phyloP scores from a whole-genome alignment of 169 alveolate genomes.

The Plasmodium vinckei region DNA sequence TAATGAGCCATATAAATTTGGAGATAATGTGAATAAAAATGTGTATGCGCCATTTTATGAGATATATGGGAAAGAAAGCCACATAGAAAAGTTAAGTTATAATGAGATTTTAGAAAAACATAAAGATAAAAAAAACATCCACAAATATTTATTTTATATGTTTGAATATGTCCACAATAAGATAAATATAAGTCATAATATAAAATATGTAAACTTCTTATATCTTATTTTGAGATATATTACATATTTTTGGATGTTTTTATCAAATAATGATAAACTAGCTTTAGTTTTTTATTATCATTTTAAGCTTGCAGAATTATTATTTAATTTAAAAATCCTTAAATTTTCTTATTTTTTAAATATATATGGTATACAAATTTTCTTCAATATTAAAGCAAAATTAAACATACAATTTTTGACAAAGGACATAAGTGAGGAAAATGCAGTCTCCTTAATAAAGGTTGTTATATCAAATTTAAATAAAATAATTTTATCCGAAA shows the following conservation, averaged over 20 bases:
- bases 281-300: conserved; percentile 60
- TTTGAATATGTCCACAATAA: conserved; percentile 48
- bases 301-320: conserved; percentile 52
- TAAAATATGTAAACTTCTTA: conserved; percentile 50
- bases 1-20: conserved; percentile 17
- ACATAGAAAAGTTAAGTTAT: conserved; percentile 27
- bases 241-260: conserved; percentile 58
- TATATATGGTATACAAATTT: conserved; percentile 28
- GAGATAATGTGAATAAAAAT: conserved; percentile 23
- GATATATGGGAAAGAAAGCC: conserved; percentile 52
- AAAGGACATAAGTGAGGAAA: conserved; percentile 36
- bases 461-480: conserved; percentile 39
- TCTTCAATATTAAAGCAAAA: conserved; percentile 40
- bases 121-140: conserved; percentile 45
- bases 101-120: conserved; percentile 32
- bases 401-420: conserved; percentile 26
- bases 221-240: conserved; percentile 60
- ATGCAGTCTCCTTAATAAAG: conserved; percentile 15
- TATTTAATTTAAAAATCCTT: conserved; percentile 32
- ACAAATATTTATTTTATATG: conserved; percentile 64
- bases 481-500: conserved; percentile 40
- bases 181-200: conserved; percentile 28
- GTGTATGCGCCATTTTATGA: conserved; percentile 60
- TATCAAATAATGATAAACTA: conserved; percentile 47
- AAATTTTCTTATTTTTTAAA: conserved; percentile 57